Percentiles rank a stretch among this genome's conserved stretches.
Evolutionary conservation across 2,329 filamentous ascomycete genomes (phyloP).

Genomic region (Didymosphaeria variabile): DNA sequence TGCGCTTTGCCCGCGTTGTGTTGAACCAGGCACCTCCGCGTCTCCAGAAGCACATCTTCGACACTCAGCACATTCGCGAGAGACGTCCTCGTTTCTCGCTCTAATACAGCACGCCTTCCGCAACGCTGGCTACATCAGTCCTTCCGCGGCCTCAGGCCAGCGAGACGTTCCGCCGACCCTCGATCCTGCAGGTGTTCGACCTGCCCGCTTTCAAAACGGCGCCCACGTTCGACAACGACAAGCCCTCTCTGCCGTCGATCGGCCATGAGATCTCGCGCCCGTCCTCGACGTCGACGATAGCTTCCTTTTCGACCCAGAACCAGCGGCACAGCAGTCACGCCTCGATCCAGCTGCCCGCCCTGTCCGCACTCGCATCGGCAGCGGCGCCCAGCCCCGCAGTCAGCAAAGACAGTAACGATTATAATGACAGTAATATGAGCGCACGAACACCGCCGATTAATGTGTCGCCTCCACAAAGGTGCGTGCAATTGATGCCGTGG

Average conservation of each 20-base stretch:
- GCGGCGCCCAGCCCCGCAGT: slow-evolving; percentile 61
- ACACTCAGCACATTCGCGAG: slow-evolving; percentile 31
- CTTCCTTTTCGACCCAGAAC: slow-evolving; percentile 47
- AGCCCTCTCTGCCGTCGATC: slow-evolving; percentile 58
- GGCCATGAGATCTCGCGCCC: slow-evolving; percentile 62
- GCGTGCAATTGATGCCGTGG: slow-evolving; percentile 21
- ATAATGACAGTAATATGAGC: slow-evolving; percentile 31
- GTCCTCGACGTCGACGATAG: slow-evolving; percentile 62
- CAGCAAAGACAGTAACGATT: slow-evolving; percentile 53
- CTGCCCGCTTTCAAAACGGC: slow-evolving; percentile 58
- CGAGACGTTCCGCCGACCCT: slow-evolving; percentile 58
- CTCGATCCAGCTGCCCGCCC: slow-evolving; percentile 61
- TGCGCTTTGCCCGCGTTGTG: slow-evolving; percentile 20
- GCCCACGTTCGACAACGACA: slow-evolving; percentile 54
- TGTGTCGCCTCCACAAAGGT: slow-evolving; percentile 42
- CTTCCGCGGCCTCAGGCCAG: slow-evolving; percentile 68
- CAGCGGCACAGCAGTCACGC: slow-evolving; percentile 52
- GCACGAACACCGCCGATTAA: slow-evolving; percentile 37
- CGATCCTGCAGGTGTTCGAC: slow-evolving; percentile 59
- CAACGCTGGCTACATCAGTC: slow-evolving; percentile 63
- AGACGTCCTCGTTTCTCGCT: slow-evolving; percentile 49
- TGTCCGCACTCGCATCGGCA: slow-evolving; percentile 68
- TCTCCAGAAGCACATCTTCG: slow-evolving; percentile 20
- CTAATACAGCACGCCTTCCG: slow-evolving; percentile 61
- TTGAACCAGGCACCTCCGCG: slow-evolving; percentile 22